phyloP scores from a whole-genome alignment of 306 rosid species.

The Albizia julibrissin region DNA sequence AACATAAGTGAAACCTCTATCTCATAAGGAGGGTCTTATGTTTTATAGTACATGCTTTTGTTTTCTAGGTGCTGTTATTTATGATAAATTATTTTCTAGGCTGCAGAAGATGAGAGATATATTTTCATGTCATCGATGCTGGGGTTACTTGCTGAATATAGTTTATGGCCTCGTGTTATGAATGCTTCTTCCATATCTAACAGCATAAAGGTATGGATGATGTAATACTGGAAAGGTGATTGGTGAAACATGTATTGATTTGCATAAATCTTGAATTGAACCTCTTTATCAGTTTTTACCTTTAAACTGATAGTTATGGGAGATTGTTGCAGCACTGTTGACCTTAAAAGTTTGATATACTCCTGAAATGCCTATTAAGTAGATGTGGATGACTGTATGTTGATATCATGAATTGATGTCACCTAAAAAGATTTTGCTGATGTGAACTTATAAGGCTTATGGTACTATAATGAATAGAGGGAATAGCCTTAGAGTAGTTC shows the following conservation, averaged over 20 bases:
- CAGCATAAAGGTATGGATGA: conserved; percentile 67
- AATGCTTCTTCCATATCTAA: conserved; percentile 82
- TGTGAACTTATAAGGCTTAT: not conserved
- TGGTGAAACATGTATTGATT: conserved; percentile 17
- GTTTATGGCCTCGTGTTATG: conserved; percentile 76
- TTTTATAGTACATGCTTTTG: not conserved
- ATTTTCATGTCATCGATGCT: conserved; percentile 87
- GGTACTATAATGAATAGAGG: not conserved
- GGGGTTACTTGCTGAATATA: conserved; percentile 80
- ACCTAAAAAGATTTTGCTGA: not conserved
- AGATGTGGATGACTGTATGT: not conserved
- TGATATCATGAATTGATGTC: not conserved
- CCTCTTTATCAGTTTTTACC: conserved; percentile 25
- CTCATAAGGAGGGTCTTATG: not conserved
- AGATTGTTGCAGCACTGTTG: not conserved
- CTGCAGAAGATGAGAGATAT: conserved; percentile 84
- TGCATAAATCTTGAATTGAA: conserved; percentile 21
- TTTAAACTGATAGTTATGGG: conserved; percentile 1
- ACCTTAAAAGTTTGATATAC: not conserved
- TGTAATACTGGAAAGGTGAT: conserved; percentile 22
- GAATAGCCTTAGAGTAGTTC: no score
- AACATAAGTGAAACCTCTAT: not conserved
- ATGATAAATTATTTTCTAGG: conserved; percentile 45
- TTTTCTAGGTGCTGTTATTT: conserved; percentile 30
- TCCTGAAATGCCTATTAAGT: not conserved